phyloP scores from a whole-genome alignment of 1,284 basidiomycete species.

The Papiliotrema terrestris region DNA sequence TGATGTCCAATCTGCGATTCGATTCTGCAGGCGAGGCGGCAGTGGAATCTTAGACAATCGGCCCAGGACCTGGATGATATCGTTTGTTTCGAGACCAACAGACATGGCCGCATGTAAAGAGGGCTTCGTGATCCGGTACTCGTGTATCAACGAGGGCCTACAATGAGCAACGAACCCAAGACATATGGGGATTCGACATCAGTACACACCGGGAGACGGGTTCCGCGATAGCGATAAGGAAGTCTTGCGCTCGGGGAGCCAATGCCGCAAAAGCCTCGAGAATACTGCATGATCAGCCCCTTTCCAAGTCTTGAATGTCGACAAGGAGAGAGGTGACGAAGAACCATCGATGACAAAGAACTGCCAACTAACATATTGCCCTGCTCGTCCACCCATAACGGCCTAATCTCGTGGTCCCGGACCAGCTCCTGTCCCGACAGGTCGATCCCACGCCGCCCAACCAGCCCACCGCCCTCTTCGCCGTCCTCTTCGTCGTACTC shows the following conservation, averaged over 20 bases:
- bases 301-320: too few relatives aligned
- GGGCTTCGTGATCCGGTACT: constrained; percentile 97
- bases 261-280: constrained; percentile 95
- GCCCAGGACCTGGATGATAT: constrained; percentile 94
- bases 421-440: constrained; percentile 69
- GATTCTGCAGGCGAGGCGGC: constrained; percentile 71
- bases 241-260: constrained; percentile 97
- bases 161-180: constrained; percentile 1
- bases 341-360: background rate
- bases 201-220: constrained; percentile 88
- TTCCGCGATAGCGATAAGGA: constrained; percentile 95
- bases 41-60: constrained; percentile 89
- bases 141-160: constrained; percentile 95
- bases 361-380: constrained; percentile 68
- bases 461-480: constrained; percentile 21
- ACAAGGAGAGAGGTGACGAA: background rate
- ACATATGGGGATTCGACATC: background rate
- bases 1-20: constrained; percentile 84
- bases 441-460: constrained; percentile 32
- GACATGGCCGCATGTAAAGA: constrained; percentile 98
- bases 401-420: constrained; percentile 80
- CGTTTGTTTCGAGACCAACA: constrained; percentile 94
- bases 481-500: constrained; percentile 25
- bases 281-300: constrained; percentile 52
- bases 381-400: constrained; percentile 91